These are phyloP conservation scores for Leishmania martiniquensis DNA, from an alignment of 208 protist genomes.

Conservation along the genomic window DNA sequence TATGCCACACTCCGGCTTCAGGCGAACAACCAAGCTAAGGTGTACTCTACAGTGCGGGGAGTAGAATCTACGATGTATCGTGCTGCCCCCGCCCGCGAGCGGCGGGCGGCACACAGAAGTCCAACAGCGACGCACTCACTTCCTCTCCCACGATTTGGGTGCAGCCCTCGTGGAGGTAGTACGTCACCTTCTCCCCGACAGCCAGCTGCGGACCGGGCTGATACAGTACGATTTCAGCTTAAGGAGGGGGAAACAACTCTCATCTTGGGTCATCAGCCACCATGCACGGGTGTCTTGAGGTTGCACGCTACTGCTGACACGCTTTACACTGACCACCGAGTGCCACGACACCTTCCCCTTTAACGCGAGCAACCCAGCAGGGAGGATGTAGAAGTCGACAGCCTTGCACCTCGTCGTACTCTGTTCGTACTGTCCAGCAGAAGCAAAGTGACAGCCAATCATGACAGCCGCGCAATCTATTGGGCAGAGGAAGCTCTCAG, in stretches of 20 bases:
- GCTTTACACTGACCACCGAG: slow-evolving; percentile 43
- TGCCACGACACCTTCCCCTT: slow-evolving; percentile 6
- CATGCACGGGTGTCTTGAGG: slow-evolving; percentile 64
- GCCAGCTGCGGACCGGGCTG: slow-evolving; percentile 58
- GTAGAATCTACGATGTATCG: slow-evolving; percentile 51
- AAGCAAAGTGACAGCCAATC: slow-evolving; percentile 41
- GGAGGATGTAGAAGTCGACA: slow-evolving; percentile 10
- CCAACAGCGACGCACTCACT: slow-evolving; percentile 42
- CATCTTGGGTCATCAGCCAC: slow-evolving; percentile 58
- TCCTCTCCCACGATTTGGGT: slow-evolving; percentile 59
- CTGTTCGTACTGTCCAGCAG: slow-evolving; percentile 45
- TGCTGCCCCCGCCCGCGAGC: slow-evolving; percentile 18
- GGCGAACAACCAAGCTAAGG: slow-evolving; percentile 34
- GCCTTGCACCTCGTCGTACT: slow-evolving; percentile 17
- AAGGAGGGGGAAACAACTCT: slow-evolving; percentile 48
- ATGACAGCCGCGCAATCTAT: slow-evolving; percentile 39
- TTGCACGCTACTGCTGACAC: slow-evolving; percentile 30
- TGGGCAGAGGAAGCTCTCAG: slow-evolving; percentile 32
- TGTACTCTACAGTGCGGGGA: slow-evolving; percentile 65
- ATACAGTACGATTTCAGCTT: slow-evolving; percentile 55
- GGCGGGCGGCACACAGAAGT: slow-evolving; percentile 60
- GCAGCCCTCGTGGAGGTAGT: slow-evolving; percentile 40
- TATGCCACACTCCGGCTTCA: slow-evolving; percentile 67
- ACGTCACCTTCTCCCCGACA: slow-evolving; percentile 67
- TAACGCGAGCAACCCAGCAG: slow-evolving; percentile 1